Percentiles rank a stretch among this genome's conserved stretches.
Evolutionary conservation across 2,329 filamentous ascomycete genomes (phyloP).

Genomic region (Penicillium sp.): DNA sequence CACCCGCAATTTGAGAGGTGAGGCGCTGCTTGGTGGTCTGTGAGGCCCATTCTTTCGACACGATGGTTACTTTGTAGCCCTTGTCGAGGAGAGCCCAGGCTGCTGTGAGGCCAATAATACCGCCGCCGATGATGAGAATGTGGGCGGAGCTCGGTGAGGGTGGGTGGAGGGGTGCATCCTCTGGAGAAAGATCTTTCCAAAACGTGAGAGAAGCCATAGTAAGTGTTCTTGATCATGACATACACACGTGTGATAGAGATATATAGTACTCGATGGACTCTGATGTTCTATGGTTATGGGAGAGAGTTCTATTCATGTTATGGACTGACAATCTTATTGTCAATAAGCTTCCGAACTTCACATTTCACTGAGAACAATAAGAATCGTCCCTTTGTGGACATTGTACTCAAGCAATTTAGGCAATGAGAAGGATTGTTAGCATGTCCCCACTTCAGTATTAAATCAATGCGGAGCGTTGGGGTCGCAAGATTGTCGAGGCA

Average conservation of each 20-base stretch:
- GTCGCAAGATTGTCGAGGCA: background rate
- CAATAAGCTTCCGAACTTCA: background rate
- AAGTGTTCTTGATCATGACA: background rate
- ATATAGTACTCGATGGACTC: background rate
- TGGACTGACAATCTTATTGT: background rate
- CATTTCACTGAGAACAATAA: background rate
- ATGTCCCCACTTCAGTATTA: background rate
- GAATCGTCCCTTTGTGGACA: background rate
- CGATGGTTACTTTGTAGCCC: slow-evolving; percentile 52
- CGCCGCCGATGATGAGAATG: slow-evolving; percentile 19
- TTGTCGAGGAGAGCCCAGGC: slow-evolving; percentile 52
- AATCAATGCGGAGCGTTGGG: background rate
- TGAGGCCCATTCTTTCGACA: slow-evolving; percentile 50
- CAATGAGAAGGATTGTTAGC: background rate
- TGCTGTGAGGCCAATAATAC: slow-evolving; percentile 24
- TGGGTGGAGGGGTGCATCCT: background rate
- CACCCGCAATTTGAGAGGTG: slow-evolving; percentile 54
- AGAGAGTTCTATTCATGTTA: background rate
- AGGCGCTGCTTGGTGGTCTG: slow-evolving; percentile 42
- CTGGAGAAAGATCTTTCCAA: slow-evolving; percentile 1
- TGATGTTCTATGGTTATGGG: background rate
- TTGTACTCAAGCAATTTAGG: background rate
- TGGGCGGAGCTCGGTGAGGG: slow-evolving; percentile 5
- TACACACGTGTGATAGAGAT: background rate
- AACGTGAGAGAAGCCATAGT: background rate